A percentile compares a stretch with the other conserved stretches of the same genome.
Conservation (phyloP, 495 filamentous ascomycete genomes). For the Penicillium roqueforti region DNA sequence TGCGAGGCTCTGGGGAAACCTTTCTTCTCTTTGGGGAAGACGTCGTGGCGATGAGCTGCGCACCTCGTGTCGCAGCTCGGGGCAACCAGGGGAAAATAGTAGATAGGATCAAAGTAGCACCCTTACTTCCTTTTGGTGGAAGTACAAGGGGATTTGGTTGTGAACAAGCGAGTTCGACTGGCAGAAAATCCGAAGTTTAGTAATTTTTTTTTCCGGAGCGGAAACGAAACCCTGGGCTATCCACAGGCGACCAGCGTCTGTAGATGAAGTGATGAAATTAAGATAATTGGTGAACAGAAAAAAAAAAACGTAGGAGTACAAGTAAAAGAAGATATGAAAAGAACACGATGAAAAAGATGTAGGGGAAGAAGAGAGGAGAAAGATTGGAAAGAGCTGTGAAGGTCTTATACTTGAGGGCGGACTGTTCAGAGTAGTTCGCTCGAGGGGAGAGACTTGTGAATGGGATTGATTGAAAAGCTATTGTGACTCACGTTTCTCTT, state of each 20-base stretch:
- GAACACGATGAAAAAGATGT: background rate
- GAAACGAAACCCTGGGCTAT: constrained; percentile 12
- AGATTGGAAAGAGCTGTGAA: background rate
- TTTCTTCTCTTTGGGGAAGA: constrained; percentile 89
- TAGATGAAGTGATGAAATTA: background rate
- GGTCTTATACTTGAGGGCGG: background rate
- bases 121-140: constrained; percentile 4
- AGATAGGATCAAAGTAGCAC: constrained; percentile 13
- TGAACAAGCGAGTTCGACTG: constrained; percentile 13
- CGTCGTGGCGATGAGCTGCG: constrained; percentile 80
- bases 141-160: constrained; percentile 1
- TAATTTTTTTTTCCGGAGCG: constrained; percentile 17
- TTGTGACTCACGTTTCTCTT: background rate
- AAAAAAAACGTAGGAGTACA: background rate
- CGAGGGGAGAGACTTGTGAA: background rate
- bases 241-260: background rate
- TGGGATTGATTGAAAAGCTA: background rate
- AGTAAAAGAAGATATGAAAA: background rate
- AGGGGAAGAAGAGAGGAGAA: background rate
- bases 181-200: constrained; percentile 20
- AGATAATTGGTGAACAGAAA: background rate
- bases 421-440: background rate
- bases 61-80: constrained; percentile 47
- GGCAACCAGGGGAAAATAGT: constrained; percentile 17
- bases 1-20: constrained; percentile 56